Conservation (phyloP, 345 rosid genomes). For the Geranium rotundifolium region DNA sequence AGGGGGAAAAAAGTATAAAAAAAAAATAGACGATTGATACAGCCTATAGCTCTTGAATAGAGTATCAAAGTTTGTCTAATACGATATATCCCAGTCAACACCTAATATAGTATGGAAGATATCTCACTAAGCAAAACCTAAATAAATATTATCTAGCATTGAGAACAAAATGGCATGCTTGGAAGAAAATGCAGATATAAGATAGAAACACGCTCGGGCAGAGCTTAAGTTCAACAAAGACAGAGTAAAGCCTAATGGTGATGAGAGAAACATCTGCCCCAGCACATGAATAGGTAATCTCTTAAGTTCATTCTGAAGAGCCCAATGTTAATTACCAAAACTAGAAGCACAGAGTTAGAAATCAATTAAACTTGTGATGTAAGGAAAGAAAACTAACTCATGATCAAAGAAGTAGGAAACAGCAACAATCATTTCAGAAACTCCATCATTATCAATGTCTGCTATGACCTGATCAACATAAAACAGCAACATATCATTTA, state of each 20-base stretch:
- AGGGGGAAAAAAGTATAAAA: too few relatives aligned
- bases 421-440: conserved; percentile 86
- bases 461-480: conserved; percentile 66
- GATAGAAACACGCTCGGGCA: background rate
- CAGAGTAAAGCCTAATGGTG: background rate
- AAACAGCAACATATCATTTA: conserved; percentile 10
- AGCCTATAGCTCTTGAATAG: background rate
- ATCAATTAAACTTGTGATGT: background rate
- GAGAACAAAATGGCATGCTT: background rate
- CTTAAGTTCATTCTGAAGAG: background rate
- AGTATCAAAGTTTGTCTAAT: background rate
- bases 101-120: background rate
- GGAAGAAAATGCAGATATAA: background rate
- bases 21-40: too few relatives aligned
- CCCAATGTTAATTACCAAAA: conserved; percentile 1
- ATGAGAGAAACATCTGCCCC: background rate
- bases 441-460: conserved; percentile 94
- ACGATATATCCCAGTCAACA: background rate
- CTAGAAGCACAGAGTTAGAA: background rate
- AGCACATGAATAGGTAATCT: background rate
- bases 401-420: conserved; percentile 95
- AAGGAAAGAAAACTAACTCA: conserved; percentile 53
- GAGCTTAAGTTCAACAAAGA: background rate
- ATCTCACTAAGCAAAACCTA: background rate
- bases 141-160: too few relatives aligned